Conservation (phyloP, 2,329 filamentous ascomycete species). For the Calonectria pauciramosa region DNA sequence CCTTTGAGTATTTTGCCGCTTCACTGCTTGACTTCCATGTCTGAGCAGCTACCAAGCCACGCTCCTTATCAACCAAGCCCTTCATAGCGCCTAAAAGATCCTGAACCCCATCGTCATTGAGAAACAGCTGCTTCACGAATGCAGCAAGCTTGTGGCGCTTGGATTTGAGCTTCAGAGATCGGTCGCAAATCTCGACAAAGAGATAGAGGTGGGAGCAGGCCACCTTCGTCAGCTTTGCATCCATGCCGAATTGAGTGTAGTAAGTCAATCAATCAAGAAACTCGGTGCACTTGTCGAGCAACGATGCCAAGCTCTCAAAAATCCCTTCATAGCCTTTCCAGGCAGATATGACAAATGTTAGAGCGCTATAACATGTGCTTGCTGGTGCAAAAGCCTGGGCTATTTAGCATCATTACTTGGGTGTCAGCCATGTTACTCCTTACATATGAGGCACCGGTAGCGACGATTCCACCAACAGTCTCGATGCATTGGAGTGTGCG, state of each 20-base stretch:
- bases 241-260: conserved; percentile 49
- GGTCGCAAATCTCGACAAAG: conserved; percentile 53
- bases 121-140: conserved; percentile 51
- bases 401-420: neutral
- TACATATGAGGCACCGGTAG: conserved; percentile 43
- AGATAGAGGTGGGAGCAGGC: conserved; percentile 52
- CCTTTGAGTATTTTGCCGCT: conserved; percentile 45
- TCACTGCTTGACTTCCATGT: conserved; percentile 51
- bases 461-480: conserved; percentile 51
- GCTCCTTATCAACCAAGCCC: conserved; percentile 50
- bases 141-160: conserved; percentile 47
- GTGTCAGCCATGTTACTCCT: neutral
- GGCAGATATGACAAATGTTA: conserved; percentile 52
- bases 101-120: conserved; percentile 52
- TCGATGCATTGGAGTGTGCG: conserved; percentile 51
- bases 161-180: conserved; percentile 46
- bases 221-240: conserved; percentile 47
- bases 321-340: conserved; percentile 53
- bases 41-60: conserved; percentile 50
- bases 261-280: conserved; percentile 51
- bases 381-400: conserved; percentile 51
- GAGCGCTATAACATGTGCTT: conserved; percentile 52
- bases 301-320: conserved; percentile 49
- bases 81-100: conserved; percentile 50
- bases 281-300: conserved; percentile 50